These are phyloP conservation scores for Cerrena zonata DNA, from an alignment of 1,284 basidiomycete genomes.

Conservation along the genomic window DNA sequence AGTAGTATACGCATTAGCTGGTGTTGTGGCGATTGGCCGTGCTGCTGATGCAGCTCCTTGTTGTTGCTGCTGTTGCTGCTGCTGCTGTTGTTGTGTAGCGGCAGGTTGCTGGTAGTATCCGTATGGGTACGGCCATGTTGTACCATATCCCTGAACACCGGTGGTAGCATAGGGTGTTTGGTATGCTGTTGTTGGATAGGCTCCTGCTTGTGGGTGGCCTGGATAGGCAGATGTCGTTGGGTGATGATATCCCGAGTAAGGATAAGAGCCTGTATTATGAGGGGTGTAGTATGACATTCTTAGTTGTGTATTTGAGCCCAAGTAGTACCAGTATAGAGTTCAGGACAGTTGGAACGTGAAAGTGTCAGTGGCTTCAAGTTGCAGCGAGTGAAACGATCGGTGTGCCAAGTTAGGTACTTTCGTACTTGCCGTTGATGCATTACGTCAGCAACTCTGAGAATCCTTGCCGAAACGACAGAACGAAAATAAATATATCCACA, in stretches of 20 bases:
- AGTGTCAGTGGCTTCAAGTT: too few relatives aligned
- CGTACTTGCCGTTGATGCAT: too few relatives aligned
- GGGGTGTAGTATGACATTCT: constrained; percentile 27
- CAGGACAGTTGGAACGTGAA: too few relatives aligned
- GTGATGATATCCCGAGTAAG: constrained; percentile 17
- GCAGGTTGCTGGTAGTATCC: constrained; percentile 26
- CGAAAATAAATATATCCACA: too few relatives aligned
- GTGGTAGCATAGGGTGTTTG: constrained; percentile 26
- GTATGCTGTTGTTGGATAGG: constrained; percentile 27
- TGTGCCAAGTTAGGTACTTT: too few relatives aligned
- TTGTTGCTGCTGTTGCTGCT: constrained; percentile 2
- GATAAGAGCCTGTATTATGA: constrained; percentile 13
- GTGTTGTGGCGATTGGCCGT: constrained; percentile 10
- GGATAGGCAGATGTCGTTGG: constrained; percentile 18
- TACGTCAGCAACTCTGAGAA: too few relatives aligned
- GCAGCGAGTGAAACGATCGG: too few relatives aligned
- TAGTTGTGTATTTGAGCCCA: too few relatives aligned
- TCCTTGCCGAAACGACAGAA: too few relatives aligned
- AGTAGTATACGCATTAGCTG: constrained; percentile 17
- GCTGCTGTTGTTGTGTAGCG: constrained; percentile 15
- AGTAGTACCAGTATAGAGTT: too few relatives aligned
- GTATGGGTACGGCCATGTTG: constrained; percentile 29
- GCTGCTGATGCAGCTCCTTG: constrained; percentile 9
- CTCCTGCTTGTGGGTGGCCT: constrained; percentile 19
- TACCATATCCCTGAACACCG: constrained; percentile 26